Conservation (phyloP, 805 yeast genomes). For the Candida odintsovae region DNA sequence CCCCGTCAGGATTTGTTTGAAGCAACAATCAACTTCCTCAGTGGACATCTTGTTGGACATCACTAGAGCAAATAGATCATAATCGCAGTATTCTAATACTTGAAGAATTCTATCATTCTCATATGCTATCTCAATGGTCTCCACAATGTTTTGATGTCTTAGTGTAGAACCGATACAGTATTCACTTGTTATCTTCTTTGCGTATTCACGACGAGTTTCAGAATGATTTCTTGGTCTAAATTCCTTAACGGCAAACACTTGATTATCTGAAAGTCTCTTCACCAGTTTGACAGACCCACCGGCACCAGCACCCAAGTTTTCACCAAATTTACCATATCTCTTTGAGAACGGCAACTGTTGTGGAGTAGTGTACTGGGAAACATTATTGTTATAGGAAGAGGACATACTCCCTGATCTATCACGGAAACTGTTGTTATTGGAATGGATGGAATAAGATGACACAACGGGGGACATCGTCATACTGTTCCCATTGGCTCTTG, state of each 20-base stretch:
- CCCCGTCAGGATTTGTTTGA: constrained; percentile 80
- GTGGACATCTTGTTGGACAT: constrained; percentile 86
- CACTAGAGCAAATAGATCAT: constrained; percentile 87
- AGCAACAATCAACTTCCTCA: constrained; percentile 81
- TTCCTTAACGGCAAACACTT: constrained; percentile 88
- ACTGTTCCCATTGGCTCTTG: constrained; percentile 3
- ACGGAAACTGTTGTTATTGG: constrained; percentile 6
- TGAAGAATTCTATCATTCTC: constrained; percentile 84
- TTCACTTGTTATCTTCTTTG: constrained; percentile 89
- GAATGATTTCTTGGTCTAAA: constrained; percentile 70
- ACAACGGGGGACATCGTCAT: constrained; percentile 16
- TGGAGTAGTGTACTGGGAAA: constrained; percentile 33
- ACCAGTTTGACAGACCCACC: constrained; percentile 86
- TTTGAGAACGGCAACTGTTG: constrained; percentile 55
- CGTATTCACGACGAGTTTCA: constrained; percentile 80
- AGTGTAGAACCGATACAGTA: constrained; percentile 90
- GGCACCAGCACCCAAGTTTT: constrained; percentile 89
- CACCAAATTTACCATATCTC: constrained; percentile 77
- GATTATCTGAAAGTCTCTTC: constrained; percentile 56
- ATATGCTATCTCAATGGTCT: constrained; percentile 85
- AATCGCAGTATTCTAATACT: constrained; percentile 93
- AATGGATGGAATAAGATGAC: constrained; percentile 13
- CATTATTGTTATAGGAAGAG: constrained; percentile 32
- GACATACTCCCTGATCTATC: constrained; percentile 24
- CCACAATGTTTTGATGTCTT: constrained; percentile 84